phyloP scores from a whole-genome alignment of 2,329 filamentous ascomycete genomes.

The Aspergillus spinulosporus region DNA sequence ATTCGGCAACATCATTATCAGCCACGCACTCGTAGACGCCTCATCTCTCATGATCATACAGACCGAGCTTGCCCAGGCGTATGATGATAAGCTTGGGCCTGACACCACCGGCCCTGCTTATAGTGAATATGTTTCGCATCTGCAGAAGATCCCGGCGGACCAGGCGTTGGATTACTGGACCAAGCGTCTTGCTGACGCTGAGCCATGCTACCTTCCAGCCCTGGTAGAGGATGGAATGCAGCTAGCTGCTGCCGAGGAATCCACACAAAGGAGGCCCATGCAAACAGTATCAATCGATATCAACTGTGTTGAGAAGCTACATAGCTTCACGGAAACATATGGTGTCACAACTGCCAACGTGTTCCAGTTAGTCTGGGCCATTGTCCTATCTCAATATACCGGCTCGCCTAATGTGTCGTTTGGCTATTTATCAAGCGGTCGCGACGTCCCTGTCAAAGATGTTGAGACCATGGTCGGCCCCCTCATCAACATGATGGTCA shows the following conservation, averaged over 20 bases:
- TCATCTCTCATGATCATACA: conserved; percentile 7
- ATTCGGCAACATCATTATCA: conserved; percentile 6
- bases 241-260: neutral
- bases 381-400: conserved; percentile 12
- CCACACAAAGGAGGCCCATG: neutral
- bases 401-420: conserved; percentile 11
- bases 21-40: conserved; percentile 9
- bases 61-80: conserved; percentile 4
- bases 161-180: conserved; percentile 5
- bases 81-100: conserved; percentile 4
- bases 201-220: conserved; percentile 5
- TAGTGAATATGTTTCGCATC: conserved; percentile 6
- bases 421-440: conserved; percentile 11
- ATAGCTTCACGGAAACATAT: conserved; percentile 1
- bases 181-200: neutral
- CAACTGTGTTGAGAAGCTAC: neutral
- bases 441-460: conserved; percentile 10
- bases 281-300: neutral
- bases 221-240: neutral
- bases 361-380: conserved; percentile 14
- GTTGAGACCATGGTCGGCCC: conserved; percentile 12
- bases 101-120: neutral
- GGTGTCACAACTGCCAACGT: conserved; percentile 17
- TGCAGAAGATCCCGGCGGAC: conserved; percentile 4
- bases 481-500: conserved; percentile 15